Evolutionary conservation across 2,329 filamentous ascomycete species (phyloP), one percentile per base, ranked within the genome.

Genomic region (Ophiocordyceps camponoti-rufipedis): DNA sequence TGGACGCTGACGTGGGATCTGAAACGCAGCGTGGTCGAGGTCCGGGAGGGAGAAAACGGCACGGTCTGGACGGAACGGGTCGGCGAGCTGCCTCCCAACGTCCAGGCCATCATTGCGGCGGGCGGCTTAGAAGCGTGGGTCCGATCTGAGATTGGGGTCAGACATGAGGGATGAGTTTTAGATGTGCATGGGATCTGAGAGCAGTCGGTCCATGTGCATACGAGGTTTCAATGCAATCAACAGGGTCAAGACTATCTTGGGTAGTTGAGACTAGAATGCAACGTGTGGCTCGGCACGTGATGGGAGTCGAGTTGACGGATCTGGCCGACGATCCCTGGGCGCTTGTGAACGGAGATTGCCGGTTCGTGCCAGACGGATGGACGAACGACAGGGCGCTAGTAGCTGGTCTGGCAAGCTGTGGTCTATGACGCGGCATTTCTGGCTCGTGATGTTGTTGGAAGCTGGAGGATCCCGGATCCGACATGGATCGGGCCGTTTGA

Each of bases 1-100:
- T 94, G 86, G 87, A 87, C 68, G 44, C 68, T 94, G 28, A 69
- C 74, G 4, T 94, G 86, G 86, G 85, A 94, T 59, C 76, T 94
- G 11, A 66, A 72, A 47, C 68, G 80, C 47, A 85, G 78, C 59
- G 75, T 72, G 54, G 79, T 94, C 6, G 70, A 71, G 1, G 71
- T 94, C 1, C 74, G 74, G 18, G 84, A 94, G 64, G 43, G 28
- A 23, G 79, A 76, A 46, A 69, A 70, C 42, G 83, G 82, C 1
- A 58, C 69, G 46, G 74, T 64, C 35, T 94, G 85, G 86, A 80
- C 69, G 44, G 75, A 91, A 58, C 85, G 82, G 63, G 85, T 94
- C 1, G 84, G 84, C 8, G 82, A 91, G 66, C 59, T 94, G 50
- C 83, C 85, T 13, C 77, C 82, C 0, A 94, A 89, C 56, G 82